These are phyloP conservation scores for Pontederia crassipes DNA, from an alignment of 176 grass and related monocot genomes.

Conservation along the genomic window DNA sequence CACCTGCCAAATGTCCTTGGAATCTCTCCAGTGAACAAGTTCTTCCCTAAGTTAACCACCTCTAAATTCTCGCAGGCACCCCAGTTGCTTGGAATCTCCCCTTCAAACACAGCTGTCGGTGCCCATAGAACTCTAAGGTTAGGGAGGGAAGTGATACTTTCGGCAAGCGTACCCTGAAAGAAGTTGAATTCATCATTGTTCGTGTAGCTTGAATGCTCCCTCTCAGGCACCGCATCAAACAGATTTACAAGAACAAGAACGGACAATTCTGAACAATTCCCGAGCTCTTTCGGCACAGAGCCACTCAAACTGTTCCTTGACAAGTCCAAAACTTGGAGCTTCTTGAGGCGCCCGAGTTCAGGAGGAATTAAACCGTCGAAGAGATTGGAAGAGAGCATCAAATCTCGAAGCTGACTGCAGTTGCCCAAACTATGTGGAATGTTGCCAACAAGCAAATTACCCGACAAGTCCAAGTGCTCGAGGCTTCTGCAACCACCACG, in stretches of 20 bases:
- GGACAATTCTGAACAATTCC: conserved; percentile 49
- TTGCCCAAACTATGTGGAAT: conserved; percentile 55
- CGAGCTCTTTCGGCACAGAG: conserved; percentile 41
- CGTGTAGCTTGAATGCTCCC: background rate
- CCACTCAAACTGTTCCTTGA: conserved; percentile 68
- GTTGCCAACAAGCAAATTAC: conserved; percentile 33
- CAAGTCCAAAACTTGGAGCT: conserved; percentile 58
- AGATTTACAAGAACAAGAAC: conserved; percentile 53
- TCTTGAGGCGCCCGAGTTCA: conserved; percentile 49
- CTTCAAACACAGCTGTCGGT: conserved; percentile 25
- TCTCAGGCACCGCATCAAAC: conserved; percentile 23
- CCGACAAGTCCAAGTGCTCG: conserved; percentile 38
- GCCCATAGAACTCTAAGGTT: conserved; percentile 47
- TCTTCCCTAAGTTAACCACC: conserved; percentile 43
- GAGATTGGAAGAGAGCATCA: conserved; percentile 60
- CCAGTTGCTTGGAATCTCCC: conserved; percentile 38
- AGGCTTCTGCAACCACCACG: conserved; percentile 23
- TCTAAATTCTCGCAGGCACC: conserved; percentile 36
- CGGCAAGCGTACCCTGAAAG: conserved; percentile 37
- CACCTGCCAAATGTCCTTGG: conserved; percentile 33
- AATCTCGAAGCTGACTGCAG: conserved; percentile 38
- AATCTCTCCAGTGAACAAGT: conserved; percentile 39
- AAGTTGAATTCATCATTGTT: conserved; percentile 42
- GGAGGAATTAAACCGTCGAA: conserved; percentile 54
- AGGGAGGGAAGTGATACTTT: conserved; percentile 35